Evolutionary conservation across 495 filamentous ascomycete species (phyloP), one percentile per base, ranked within the genome.

Genomic region (Staphylotrichum longicolle): DNA sequence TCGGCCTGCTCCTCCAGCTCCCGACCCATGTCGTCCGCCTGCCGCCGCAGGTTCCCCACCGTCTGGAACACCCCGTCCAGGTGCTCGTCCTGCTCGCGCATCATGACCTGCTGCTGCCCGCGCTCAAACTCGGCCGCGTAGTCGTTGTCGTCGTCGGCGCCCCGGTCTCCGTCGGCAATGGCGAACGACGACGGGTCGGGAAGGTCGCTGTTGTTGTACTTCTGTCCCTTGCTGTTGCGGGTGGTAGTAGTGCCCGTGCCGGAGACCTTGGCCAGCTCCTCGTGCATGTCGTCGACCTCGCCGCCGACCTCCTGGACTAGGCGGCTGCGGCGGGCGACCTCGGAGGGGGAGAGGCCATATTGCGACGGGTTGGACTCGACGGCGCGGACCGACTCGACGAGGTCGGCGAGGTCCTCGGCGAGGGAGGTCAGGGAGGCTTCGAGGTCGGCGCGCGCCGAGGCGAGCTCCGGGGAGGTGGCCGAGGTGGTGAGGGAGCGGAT

Each of bases 21-120:
- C 57, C 93, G 78, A 7, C 93, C 93, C 93, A 98, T 98, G 63
- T 88, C 87, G 75, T 94, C 85, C 14, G 95, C 95, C 80, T 97
- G 93, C 72, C 88, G 80, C 54, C 91, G 78, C 68, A 98, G 70
- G 68, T 90, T 96, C 0, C 91, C 93, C 41, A 98, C 94, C 3
- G 94, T 98, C 66, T 85, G 84, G 69, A 91, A 96, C 46, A 98
- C 95, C 4, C 89, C 89, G 73, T 97, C 93, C 7, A 98, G 78
- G 64, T 91, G 86, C 79, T 94, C 80, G 71, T 98, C 95, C 77
- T 98, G 94, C 74, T 96, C 93, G 68, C 88, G 85, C 88, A 98
- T 93, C 72, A 98, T 86, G 78, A 91, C 85, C 68, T 86, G 62
- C 76, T 98, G 94, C 67, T 94, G 83, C 75, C 96, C 87, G 71